Percentiles rank a stretch among this genome's conserved stretches.
These are phyloP conservation scores for Colletotrichum limetticola DNA, from an alignment of 2,329 filamentous ascomycete species.

Conservation along the genomic window DNA sequence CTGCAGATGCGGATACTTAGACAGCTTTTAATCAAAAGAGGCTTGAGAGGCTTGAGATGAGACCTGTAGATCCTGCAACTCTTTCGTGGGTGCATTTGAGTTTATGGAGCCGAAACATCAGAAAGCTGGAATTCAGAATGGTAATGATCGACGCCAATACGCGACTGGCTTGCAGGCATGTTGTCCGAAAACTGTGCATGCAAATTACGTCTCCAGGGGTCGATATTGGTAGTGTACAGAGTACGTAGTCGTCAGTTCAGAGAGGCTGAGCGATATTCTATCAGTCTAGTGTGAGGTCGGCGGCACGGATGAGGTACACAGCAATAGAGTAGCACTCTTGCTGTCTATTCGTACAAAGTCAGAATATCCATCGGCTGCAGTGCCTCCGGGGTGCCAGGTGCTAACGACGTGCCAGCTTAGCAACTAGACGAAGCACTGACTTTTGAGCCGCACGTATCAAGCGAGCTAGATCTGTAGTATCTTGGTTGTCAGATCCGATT, in stretches of 20 bases:
- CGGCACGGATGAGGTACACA: not conserved
- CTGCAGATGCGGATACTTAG: conserved; percentile 4
- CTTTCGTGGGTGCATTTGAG: conserved; percentile 19
- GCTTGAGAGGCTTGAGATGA: conserved; percentile 30
- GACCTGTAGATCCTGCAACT: conserved; percentile 30
- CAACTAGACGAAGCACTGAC: not conserved
- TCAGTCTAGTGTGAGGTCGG: not conserved
- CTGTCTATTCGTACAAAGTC: not conserved
- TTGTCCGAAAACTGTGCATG: conserved; percentile 23
- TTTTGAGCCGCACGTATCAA: conserved; percentile 22
- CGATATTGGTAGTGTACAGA: not conserved
- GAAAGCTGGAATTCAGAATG: not conserved
- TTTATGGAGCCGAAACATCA: conserved; percentile 30
- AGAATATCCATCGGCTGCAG: too few species aligned
- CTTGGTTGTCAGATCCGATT: conserved; percentile 1
- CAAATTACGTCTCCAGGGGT: conserved; percentile 26
- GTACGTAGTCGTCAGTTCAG: not conserved
- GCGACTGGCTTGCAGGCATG: conserved; percentile 15
- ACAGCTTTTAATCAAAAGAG: conserved; percentile 5
- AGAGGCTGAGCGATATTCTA: not conserved
- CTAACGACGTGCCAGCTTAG: conserved; percentile 3
- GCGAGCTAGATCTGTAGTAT: not conserved
- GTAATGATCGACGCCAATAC: conserved; percentile 26
- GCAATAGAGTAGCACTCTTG: not conserved
- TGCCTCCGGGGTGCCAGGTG: not conserved